Conservation (phyloP, 331 rosid genomes). For the Erythrophleum ivorense region DNA sequence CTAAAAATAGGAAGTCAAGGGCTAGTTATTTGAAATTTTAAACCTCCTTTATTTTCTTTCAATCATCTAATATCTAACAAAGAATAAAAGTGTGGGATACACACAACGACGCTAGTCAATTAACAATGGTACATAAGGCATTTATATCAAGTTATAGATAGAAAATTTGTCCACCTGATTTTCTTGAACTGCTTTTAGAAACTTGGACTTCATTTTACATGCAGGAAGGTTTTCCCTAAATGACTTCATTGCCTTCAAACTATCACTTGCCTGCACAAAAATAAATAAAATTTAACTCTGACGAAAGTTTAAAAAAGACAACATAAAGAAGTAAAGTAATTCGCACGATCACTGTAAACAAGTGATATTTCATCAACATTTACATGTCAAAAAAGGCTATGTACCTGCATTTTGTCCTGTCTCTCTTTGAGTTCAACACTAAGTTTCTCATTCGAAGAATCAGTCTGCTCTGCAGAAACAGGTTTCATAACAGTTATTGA, state of each 20-base stretch:
- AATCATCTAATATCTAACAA: not conserved
- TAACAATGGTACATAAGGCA: conserved; percentile 22
- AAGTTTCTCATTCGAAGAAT: conserved; percentile 65
- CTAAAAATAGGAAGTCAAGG: not conserved
- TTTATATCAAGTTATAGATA: not conserved
- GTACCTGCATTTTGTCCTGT: conserved; percentile 78
- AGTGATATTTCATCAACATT: conserved; percentile 4
- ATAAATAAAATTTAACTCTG: conserved; percentile 35
- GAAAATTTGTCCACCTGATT: conserved; percentile 71
- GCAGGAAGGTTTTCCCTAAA: conserved; percentile 93
- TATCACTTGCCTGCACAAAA: conserved; percentile 60
- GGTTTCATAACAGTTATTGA: conserved; percentile 39
- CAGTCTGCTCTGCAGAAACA: conserved; percentile 46
- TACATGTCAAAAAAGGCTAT: conserved; percentile 34
- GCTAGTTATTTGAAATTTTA: not conserved
- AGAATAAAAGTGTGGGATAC: not conserved
- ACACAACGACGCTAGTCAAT: not conserved
- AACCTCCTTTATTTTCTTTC: not conserved
- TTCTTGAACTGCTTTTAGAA: conserved; percentile 76
- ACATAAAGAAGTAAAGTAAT: conserved; percentile 27
- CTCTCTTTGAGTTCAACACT: conserved; percentile 71
- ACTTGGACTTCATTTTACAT: conserved; percentile 74
- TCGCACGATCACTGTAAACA: conserved; percentile 14
- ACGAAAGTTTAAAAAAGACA: conserved; percentile 21
- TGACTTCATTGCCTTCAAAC: conserved; percentile 66